Evolutionary conservation across 2,329 filamentous ascomycete species (phyloP).

Genomic region (Exophiala sideris): DNA sequence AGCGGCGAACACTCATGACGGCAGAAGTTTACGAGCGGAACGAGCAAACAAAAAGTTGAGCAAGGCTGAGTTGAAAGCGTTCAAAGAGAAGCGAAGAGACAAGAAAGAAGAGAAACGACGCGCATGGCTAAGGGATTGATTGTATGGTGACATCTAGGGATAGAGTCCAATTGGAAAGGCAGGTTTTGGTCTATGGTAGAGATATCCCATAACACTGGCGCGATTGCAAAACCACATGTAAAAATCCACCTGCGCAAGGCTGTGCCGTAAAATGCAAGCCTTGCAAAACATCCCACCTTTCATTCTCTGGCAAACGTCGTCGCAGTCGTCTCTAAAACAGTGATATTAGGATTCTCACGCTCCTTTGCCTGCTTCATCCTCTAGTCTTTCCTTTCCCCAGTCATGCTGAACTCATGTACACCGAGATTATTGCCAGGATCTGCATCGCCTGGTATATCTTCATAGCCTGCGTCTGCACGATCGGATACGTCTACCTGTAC

Average conservation of each 20-base stretch:
- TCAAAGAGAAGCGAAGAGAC: slow-evolving; percentile 82
- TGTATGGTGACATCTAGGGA: background rate
- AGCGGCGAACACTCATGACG: slow-evolving; percentile 85
- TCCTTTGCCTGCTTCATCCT: background rate
- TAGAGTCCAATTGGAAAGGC: background rate
- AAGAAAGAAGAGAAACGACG: slow-evolving; percentile 93
- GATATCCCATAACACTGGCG: background rate
- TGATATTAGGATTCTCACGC: background rate
- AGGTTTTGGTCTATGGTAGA: too few relatives aligned
- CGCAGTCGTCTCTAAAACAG: background rate
- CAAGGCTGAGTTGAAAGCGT: slow-evolving; percentile 83
- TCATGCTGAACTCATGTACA: slow-evolving; percentile 26
- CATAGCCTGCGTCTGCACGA: slow-evolving; percentile 54
- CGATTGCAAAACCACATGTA: background rate
- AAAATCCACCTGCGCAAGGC: background rate
- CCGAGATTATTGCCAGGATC: slow-evolving; percentile 41
- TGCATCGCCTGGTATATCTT: slow-evolving; percentile 56
- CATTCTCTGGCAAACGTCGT: background rate
- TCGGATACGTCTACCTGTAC: slow-evolving; percentile 61
- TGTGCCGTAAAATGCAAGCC: background rate
- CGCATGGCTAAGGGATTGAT: slow-evolving; percentile 83
- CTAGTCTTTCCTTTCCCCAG: background rate
- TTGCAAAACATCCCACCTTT: background rate
- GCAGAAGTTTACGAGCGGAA: slow-evolving; percentile 87
- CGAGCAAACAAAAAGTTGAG: slow-evolving; percentile 76